Evolutionary conservation across 192 early-diverging fungal genomes (phyloP).

Genomic region (Umbelopsis ramanniana): DNA sequence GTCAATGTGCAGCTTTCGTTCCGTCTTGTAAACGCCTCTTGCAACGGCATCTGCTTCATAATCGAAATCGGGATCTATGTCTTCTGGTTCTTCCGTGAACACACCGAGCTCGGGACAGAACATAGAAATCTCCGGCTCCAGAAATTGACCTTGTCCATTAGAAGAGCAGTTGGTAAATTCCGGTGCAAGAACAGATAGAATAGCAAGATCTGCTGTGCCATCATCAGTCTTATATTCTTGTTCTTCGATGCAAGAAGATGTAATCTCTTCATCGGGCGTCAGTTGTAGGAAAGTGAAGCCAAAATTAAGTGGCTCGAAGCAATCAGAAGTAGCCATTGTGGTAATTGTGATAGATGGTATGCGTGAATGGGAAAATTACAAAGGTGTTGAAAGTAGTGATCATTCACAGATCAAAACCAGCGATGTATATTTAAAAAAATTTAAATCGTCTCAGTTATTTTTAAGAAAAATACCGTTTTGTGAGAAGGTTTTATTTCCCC

Average conservation of each 20-base stretch:
- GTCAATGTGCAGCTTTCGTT: constrained; percentile 4
- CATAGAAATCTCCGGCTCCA: constrained; percentile 13
- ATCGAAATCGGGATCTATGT: constrained; percentile 6
- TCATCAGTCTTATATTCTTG: not conserved
- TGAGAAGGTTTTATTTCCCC: not conserved
- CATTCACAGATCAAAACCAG: not conserved
- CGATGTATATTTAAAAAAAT: not conserved
- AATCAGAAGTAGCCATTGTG: not conserved
- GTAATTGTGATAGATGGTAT: not conserved
- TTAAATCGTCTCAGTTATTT: not conserved
- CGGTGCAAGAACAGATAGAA: constrained; percentile 1
- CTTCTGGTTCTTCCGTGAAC: constrained; percentile 9
- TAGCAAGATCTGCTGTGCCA: not conserved
- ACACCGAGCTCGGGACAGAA: constrained; percentile 17
- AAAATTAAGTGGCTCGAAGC: not conserved
- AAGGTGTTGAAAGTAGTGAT: not conserved
- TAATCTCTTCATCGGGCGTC: not conserved
- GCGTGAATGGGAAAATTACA: not conserved
- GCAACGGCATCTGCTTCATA: constrained; percentile 6
- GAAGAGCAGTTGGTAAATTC: constrained; percentile 4
- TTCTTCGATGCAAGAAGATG: not conserved
- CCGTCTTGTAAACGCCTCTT: constrained; percentile 7
- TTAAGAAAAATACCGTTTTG: not conserved
- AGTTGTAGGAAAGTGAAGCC: constrained; percentile 12
- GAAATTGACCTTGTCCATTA: not conserved